phyloP scores from a whole-genome alignment of 306 rosid genomes.

The Albizia julibrissin region DNA sequence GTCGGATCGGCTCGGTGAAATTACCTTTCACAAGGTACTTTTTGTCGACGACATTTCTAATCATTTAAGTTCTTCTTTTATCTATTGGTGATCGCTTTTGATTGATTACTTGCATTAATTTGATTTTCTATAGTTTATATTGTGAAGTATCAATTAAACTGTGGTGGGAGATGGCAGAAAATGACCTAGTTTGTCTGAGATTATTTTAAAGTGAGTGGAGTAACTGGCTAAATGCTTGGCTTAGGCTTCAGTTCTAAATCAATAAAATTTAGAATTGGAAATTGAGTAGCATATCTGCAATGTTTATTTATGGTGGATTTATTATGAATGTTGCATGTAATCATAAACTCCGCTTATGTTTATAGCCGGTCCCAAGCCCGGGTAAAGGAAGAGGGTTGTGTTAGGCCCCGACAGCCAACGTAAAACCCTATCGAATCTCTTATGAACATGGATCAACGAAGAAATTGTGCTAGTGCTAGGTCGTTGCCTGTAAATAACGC shows the following conservation, averaged over 20 bases:
- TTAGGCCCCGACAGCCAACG: too few relatives aligned
- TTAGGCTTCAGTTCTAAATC: not conserved
- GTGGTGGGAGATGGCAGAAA: conserved; percentile 1
- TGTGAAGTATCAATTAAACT: not conserved
- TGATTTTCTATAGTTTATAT: not conserved
- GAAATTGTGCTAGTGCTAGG: too few relatives aligned
- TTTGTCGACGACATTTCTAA: not conserved
- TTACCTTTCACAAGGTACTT: conserved; percentile 82
- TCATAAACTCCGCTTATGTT: too few relatives aligned
- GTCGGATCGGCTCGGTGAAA: conserved; percentile 78
- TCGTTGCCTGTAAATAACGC: too few relatives aligned
- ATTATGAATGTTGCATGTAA: not conserved
- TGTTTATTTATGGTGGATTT: not conserved
- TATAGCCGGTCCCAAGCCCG: too few relatives aligned
- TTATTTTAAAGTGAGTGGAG: not conserved
- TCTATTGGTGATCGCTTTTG: not conserved
- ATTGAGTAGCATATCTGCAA: not conserved
- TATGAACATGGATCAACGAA: too few relatives aligned
- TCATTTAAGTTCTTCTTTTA: not conserved
- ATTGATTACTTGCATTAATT: conserved; percentile 16
- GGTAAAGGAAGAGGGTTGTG: too few relatives aligned
- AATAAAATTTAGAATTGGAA: not conserved
- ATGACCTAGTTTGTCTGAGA: not conserved
- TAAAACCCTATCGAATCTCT: too few relatives aligned
- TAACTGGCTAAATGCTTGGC: not conserved